A percentile compares a stretch with the other conserved stretches of the same genome.
Conservation (phyloP, 2,329 filamentous ascomycete species). For the Diaporthe capsici region DNA sequence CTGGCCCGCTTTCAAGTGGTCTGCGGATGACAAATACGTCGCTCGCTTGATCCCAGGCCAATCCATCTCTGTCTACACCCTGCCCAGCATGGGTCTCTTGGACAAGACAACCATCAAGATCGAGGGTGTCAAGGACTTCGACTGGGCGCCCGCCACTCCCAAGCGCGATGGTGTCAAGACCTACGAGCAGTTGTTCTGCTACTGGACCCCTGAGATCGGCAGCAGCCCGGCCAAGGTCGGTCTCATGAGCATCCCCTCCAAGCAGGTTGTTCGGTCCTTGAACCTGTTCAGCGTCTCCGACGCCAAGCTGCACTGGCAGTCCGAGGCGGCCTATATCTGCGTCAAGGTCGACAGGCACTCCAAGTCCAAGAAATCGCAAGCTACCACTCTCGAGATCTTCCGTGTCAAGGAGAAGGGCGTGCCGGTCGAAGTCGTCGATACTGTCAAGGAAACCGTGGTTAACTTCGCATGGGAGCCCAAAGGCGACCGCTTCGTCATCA, state of each 20-base stretch:
- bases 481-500: conserved; percentile 96
- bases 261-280: conserved; percentile 92
- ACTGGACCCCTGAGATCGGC: conserved; percentile 98
- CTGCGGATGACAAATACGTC: conserved; percentile 96
- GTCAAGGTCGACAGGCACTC: conserved; percentile 99
- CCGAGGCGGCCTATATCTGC: conserved; percentile 91
- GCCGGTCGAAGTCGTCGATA: conserved; percentile 97
- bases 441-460: conserved; percentile 98
- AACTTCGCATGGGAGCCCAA: conserved; percentile 99
- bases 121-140: conserved; percentile 96
- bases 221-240: conserved; percentile 98
- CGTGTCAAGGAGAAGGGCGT: conserved; percentile 97
- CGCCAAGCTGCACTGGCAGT: conserved; percentile 99
- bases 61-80: conserved; percentile 96
- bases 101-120: conserved; percentile 96
- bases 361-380: conserved; percentile 98
- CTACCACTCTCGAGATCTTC: conserved; percentile 98
- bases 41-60: conserved; percentile 90
- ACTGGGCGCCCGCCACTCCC: conserved; percentile 91
- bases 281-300: conserved; percentile 99
- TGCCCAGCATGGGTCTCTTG: conserved; percentile 88
- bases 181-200: conserved; percentile 97
- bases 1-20: conserved; percentile 99
- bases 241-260: conserved; percentile 95
- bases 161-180: conserved; percentile 88